These are phyloP conservation scores for Colletotrichum sp. DNA, from an alignment of 2,329 filamentous ascomycete genomes.

Conservation along the genomic window DNA sequence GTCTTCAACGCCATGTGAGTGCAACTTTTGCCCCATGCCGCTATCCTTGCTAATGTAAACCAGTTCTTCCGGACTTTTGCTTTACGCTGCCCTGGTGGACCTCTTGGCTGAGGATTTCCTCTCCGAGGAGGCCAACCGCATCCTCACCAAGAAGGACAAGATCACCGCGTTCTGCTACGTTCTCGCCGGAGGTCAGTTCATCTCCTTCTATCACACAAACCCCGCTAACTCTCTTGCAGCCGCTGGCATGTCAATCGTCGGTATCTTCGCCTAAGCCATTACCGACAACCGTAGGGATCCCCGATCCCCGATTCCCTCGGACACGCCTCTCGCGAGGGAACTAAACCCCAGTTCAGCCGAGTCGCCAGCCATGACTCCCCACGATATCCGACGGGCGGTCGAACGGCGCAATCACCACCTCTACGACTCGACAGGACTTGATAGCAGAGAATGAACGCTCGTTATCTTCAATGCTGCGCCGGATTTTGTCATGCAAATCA, in stretches of 20 bases:
- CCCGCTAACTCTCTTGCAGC: conserved; percentile 31
- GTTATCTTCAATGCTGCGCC: conserved; percentile 1
- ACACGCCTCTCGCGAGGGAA: not conserved
- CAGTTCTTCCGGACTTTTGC: conserved; percentile 63
- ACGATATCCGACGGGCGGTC: not conserved
- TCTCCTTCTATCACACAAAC: not conserved
- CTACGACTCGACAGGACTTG: not conserved
- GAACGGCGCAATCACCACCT: not conserved
- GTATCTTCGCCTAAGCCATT: conserved; percentile 45
- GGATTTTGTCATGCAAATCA: conserved; percentile 1
- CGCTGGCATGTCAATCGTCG: conserved; percentile 50
- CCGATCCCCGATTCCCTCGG: not conserved
- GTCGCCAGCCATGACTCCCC: not conserved
- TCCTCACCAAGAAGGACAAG: conserved; percentile 57
- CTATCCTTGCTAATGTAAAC: not conserved
- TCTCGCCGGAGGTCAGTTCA: conserved; percentile 52
- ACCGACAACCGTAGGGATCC: not conserved
- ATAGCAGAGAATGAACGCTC: conserved; percentile 10
- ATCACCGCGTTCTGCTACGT: conserved; percentile 57
- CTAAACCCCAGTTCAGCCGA: not conserved
- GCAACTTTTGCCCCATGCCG: rapidly evolving
- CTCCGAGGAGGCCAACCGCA: conserved; percentile 57
- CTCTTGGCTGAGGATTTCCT: conserved; percentile 70
- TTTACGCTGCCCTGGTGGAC: conserved; percentile 68
- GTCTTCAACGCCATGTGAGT: conserved; percentile 68